Percentiles rank a stretch among this genome's conserved stretches.
Conservation (phyloP, 192 early-diverging fungal genomes). For the Dispira parvispora region DNA sequence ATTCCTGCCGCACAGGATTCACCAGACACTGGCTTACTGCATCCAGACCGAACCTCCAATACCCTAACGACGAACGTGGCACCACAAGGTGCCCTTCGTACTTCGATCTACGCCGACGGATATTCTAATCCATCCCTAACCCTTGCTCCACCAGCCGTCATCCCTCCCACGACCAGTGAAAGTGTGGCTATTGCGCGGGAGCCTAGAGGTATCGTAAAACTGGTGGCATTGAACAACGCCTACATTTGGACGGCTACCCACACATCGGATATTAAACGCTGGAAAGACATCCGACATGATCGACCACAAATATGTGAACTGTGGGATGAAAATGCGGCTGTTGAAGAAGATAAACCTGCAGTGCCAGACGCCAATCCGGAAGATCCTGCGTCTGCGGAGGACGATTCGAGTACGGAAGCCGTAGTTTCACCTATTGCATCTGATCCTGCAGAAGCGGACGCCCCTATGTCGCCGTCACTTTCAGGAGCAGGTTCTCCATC, state of each 20-base stretch:
- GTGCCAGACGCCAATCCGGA: too few species aligned
- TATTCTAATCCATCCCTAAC: not conserved
- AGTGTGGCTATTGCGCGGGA: slow-evolving; percentile 82
- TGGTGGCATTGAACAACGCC: slow-evolving; percentile 67
- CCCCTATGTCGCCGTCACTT: slow-evolving; percentile 12
- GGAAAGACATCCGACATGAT: slow-evolving; percentile 28
- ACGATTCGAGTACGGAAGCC: too few species aligned
- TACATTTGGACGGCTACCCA: slow-evolving; percentile 88
- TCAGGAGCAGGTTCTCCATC: too few species aligned
- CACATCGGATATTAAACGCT: slow-evolving; percentile 67
- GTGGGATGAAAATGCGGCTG: not conserved
- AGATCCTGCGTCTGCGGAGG: too few species aligned
- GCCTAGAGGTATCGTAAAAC: slow-evolving; percentile 60
- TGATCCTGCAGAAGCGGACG: not conserved
- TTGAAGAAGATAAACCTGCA: too few species aligned
- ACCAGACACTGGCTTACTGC: not conserved
- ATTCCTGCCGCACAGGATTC: not conserved
- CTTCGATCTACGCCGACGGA: not conserved
- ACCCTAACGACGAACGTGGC: slow-evolving; percentile 39
- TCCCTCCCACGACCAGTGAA: slow-evolving; percentile 9
- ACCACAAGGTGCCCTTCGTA: not conserved
- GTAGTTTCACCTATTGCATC: not conserved
- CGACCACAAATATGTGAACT: slow-evolving; percentile 9
- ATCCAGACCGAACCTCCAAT: not conserved
- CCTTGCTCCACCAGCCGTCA: not conserved